Evolutionary conservation across 257 asterid species (phyloP), one percentile per base, ranked within the genome.

Genomic region (Thymus mandschuricus): DNA sequence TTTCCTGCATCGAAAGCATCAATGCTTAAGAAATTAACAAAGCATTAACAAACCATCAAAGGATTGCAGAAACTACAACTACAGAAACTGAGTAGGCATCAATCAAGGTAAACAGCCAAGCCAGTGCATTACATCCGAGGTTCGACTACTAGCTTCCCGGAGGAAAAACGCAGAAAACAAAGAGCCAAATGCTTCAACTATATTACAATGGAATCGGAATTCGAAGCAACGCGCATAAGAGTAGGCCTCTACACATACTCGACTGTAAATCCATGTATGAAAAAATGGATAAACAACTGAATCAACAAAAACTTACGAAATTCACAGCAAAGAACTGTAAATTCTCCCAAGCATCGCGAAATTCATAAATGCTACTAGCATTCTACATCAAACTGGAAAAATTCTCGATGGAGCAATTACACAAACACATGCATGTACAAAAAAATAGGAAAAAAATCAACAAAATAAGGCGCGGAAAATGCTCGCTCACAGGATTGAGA

Each of bases 401-500:
- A 60, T 61, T 66, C 63, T 57, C 12, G 27, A 63, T 43, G n/a
- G 10, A 43, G 58, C 57, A 60, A 45, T 21, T 3, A 5, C 5
- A 49, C 4, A 49, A 3, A 45, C 35, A 63, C 6, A 5, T 34
- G 29, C 58, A 50, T 21, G 27, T 28, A 52, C 0, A 51, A 50
- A 4, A 40, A 29, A 1, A 69, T 56, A 58, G 49, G 49, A 4
- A 3, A 71, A 49, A 66, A 21, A 48, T 7, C 50, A 21, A 65
- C 21, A n/a, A 38, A 43, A 59, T 2, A 10, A 38, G 60, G 44
- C 41, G 1, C 2, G 71, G 41, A 56, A 63, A 75, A 51, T 29
- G 28, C 2, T 8, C 2, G 70, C 82, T 3, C 70, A 82, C 86
- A 68, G 63, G 76, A 56, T 69, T 76, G 41, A 52, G 62, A 59